A percentile compares a stretch with the other conserved stretches of the same genome.
These are phyloP conservation scores for Eustoma russellianum DNA, from an alignment of 257 asterid genomes.

Conservation along the genomic window DNA sequence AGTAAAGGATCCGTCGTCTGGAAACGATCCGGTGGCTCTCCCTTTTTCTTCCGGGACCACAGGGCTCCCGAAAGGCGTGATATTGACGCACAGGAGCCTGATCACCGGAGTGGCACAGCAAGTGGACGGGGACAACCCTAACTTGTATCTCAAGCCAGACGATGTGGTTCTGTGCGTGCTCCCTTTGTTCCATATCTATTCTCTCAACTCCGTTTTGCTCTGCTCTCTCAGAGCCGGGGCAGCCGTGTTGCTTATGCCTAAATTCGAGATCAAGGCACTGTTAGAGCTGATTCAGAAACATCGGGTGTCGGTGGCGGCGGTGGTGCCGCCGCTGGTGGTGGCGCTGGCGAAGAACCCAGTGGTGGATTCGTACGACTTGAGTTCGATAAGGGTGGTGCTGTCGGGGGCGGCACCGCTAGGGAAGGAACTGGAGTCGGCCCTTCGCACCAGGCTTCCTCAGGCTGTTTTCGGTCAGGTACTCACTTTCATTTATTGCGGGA, in stretches of 20 bases:
- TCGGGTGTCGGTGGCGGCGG: slow-evolving; percentile 66
- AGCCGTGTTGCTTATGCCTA: slow-evolving; percentile 51
- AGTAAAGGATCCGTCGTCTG: slow-evolving; percentile 15
- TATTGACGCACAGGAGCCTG: slow-evolving; percentile 62
- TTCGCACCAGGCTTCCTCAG: slow-evolving; percentile 57
- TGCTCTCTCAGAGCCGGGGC: slow-evolving; percentile 68
- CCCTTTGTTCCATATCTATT: slow-evolving; percentile 66
- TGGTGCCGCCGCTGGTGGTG: slow-evolving; percentile 75
- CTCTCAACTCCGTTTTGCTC: slow-evolving; percentile 51
- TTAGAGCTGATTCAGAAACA: slow-evolving; percentile 56
- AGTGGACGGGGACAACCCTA: slow-evolving; percentile 79
- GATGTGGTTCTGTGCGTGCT: slow-evolving; percentile 67
- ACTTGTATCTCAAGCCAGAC: slow-evolving; percentile 34
- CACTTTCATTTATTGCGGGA: no score
- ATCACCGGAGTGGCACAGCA: slow-evolving; percentile 70
- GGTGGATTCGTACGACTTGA: slow-evolving; percentile 58
- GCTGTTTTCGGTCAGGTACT: slow-evolving; percentile 81
- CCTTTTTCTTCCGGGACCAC: slow-evolving; percentile 86
- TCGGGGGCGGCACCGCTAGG: slow-evolving; percentile 94
- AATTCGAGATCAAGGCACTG: slow-evolving; percentile 55
- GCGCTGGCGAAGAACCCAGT: slow-evolving; percentile 66
- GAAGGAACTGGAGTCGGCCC: slow-evolving; percentile 63
- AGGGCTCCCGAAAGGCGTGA: slow-evolving; percentile 72
- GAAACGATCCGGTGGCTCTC: slow-evolving; percentile 53
- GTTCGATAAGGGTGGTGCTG: slow-evolving; percentile 55